Base-by-base conservation (phyloP, 805 yeast species). In the Pichia ethanolica region DNA sequence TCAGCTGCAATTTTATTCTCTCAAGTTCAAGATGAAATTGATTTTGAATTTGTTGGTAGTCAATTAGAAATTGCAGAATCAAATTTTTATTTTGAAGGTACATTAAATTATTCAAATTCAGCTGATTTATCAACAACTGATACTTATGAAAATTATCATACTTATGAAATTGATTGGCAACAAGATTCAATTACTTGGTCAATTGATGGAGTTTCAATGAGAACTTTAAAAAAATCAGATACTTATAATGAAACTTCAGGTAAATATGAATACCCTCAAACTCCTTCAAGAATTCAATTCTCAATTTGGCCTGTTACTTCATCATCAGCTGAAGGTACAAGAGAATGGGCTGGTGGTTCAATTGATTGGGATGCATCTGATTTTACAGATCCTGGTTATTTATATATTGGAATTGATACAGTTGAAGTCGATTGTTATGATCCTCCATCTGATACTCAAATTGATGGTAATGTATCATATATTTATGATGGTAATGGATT, bases 1-100 rank as follows among this genome's bases (percentile, higher is more conserved):
- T 76, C 95, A 13, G 90, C 96, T 33, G 79, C 82, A 60, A 88
- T 89, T 66, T 65, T 88, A 46, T 83, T 80, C 67, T 86, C 96
- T 7, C 86, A 86, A 63, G 88, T 83, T 39, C 81, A 86, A 73
- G 97, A 89, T 71, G 97, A 90, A 74, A 77, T 89, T 59, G 97
- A 90, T 76, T 82, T 69, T 62, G 97, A 90, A 71, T 83, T 81
- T 57, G 83, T 89, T 54, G 98, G 98, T 51, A 77, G 77, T 60
- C 79, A 85, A 60, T 67, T 86, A 60, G 73, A 75, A 34, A 63
- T 67, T 26, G 86, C 82, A 1, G 90, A 90, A 73, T 72, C 89
- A 30, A 90, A 90, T 69, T 89, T 64, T 74, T 90, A 86, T 71
- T 81, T 78, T 65, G 81, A 84, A 63, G 97, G 91, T 65, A 66